Base-by-base conservation (phyloP, 805 yeast genomes). In the Nakazawaea wickerhamii region DNA sequence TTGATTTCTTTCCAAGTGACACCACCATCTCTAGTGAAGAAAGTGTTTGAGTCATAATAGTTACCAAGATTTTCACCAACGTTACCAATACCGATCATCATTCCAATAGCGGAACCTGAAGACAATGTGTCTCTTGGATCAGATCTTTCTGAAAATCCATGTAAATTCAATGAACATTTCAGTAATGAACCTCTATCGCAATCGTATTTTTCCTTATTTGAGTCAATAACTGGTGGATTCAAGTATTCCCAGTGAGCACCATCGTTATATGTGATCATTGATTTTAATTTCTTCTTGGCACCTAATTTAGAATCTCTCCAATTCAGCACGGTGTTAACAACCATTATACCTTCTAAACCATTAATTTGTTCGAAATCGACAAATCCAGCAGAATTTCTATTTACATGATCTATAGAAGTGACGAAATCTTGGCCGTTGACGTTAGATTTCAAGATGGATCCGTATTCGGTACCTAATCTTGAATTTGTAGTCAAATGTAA, bases 341-440 rank as follows among this genome's bases (percentile, higher is more conserved):
- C 52, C 7, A 86, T 72, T 2, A 88, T 81, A 39, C 98, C 97
- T 61, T 89, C 96, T n/a, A 89, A 60, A 3, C 86, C 86, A 44
- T 77, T 77, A 57, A 88, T 67, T 52, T 82, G 77, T 55, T 90
- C 97, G 57, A 81, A 90, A 60, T 90, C 98, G 40, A 86, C 96
- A 61, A 61, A 87, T 0, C 96, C 97, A 4, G 48, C 53, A 6
- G 53, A 47, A 51, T 87, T 77, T 51, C 96, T 71, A 60, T 89
- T 90, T 18, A 87, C 95, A 42, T 75, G 62, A 10, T 72, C 75
- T 49, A 85, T 68, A 2, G 86, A 61, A 22, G 77, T 60, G 4
- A 84, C 87, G 58, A 84, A 90, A 2, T 84, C 80, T 1, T 95
- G 84, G 46, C 98, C 98, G 51, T 85, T 83, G 13, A 84, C 81